Percentiles rank a stretch among this genome's conserved stretches.
Evolutionary conservation across 768 basidiomycete species (phyloP).

Genomic region (Lyophyllum decastes): DNA sequence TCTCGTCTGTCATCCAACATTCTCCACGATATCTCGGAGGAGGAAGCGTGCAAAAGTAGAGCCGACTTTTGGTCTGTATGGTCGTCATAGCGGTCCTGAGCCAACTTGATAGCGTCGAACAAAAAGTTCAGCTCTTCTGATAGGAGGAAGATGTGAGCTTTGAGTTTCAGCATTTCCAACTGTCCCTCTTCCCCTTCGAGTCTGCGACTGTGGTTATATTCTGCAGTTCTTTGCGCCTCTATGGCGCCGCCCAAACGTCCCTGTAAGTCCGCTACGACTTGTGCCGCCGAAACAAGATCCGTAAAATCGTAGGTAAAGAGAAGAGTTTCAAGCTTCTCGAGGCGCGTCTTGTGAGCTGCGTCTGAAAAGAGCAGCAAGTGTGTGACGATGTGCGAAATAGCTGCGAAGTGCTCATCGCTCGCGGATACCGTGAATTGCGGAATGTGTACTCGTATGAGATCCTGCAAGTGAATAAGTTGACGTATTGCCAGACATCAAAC

Average conservation of each 20-base stretch:
- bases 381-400: conserved; percentile 84
- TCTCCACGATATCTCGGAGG: conserved; percentile 87
- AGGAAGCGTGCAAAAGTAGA: conserved; percentile 76
- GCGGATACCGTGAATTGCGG: conserved; percentile 89
- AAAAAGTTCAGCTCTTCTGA: conserved; percentile 81
- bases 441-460: conserved; percentile 78
- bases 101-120: conserved; percentile 84
- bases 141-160: conserved; percentile 71
- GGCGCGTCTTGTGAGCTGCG: conserved; percentile 74
- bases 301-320: conserved; percentile 89
- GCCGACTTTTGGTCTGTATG: conserved; percentile 77
- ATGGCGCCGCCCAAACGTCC: conserved; percentile 64
- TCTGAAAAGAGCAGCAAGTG: conserved; percentile 90
- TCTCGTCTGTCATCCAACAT: conserved; percentile 79
- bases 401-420: conserved; percentile 77
- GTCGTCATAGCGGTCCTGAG: conserved; percentile 73
- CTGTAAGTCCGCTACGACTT: conserved; percentile 74
- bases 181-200: conserved; percentile 45
- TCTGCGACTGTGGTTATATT: conserved; percentile 38
- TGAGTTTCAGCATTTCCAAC: conserved; percentile 63
- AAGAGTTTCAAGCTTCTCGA: conserved; percentile 79
- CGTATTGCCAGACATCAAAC: neutral
- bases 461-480: conserved; percentile 42
- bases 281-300: conserved; percentile 69
- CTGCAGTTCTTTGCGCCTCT: conserved; percentile 46